Evolutionary conservation across 108 stramenopile genomes (phyloP).

Genomic region (Skeletonema costatum): DNA sequence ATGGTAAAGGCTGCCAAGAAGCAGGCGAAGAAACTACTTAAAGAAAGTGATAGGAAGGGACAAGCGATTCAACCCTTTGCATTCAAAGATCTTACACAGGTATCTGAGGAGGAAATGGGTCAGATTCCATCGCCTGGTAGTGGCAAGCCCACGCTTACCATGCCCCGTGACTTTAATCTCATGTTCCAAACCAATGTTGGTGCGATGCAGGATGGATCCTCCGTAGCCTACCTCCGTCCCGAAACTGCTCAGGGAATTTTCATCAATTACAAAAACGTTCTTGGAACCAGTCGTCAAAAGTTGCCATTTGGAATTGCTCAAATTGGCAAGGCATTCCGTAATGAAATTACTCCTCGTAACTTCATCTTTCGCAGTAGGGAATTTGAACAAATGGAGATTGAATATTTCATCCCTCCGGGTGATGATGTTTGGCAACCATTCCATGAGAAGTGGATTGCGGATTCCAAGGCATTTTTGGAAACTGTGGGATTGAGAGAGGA

Average conservation of each 20-base stretch:
- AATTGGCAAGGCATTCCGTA: constrained; percentile 98
- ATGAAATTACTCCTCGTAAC: constrained; percentile 97
- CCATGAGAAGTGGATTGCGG: constrained; percentile 89
- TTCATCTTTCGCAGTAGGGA: constrained; percentile 98
- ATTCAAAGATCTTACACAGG: constrained; percentile 82
- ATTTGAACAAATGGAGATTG: constrained; percentile 99
- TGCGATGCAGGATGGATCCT: constrained; percentile 78
- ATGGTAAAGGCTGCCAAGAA: constrained; percentile 86
- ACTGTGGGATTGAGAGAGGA: constrained; percentile 81
- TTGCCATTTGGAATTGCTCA: constrained; percentile 97
- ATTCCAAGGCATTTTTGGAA: constrained; percentile 71
- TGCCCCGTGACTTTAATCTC: constrained; percentile 96
- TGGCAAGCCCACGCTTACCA: constrained; percentile 88
- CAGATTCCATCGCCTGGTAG: constrained; percentile 90
- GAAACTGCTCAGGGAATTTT: constrained; percentile 99
- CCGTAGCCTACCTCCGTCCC: constrained; percentile 92
- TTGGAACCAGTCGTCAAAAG: constrained; percentile 76
- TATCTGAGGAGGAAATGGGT: constrained; percentile 77
- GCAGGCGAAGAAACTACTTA: constrained; percentile 70
- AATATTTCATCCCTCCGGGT: constrained; percentile 91
- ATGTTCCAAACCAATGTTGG: constrained; percentile 98
- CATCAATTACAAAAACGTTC: constrained; percentile 94
- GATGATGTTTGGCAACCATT: constrained; percentile 85
- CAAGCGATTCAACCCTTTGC: constrained; percentile 58
- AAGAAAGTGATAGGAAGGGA: constrained; percentile 51